Evolutionary conservation across 2,329 filamentous ascomycete species (phyloP).

Genomic region (Pyrenophora graminea): DNA sequence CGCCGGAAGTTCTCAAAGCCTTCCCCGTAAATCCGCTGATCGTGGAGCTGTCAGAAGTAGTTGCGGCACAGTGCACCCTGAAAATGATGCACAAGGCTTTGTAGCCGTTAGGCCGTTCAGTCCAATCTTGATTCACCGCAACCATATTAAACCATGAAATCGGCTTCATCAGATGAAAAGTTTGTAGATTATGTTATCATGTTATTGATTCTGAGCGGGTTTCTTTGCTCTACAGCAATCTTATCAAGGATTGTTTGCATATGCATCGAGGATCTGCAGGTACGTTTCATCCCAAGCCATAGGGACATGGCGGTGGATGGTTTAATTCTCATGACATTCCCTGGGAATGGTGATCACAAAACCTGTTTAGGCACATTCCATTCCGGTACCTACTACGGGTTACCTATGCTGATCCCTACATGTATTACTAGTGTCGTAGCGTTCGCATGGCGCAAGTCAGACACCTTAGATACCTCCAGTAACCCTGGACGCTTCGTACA

Average conservation of each 20-base stretch:
- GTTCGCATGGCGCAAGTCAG: not conserved
- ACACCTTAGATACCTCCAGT: not conserved
- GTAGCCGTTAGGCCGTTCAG: not conserved
- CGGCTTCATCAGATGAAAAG: not conserved
- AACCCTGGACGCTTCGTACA: not conserved
- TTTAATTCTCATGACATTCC: not conserved
- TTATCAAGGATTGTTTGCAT: not conserved
- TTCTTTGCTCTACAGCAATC: not conserved
- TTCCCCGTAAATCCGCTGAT: not conserved
- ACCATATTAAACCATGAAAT: not conserved
- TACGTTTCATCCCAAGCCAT: conserved; percentile 1
- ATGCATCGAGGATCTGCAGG: not conserved
- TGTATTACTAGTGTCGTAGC: not conserved
- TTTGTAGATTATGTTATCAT: conserved; percentile 1
- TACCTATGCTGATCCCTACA: not conserved
- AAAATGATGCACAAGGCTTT: conserved; percentile 7
- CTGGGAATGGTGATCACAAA: too few relatives aligned
- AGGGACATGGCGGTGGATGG: not conserved
- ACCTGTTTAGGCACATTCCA: too few relatives aligned
- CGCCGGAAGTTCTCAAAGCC: conserved; percentile 9
- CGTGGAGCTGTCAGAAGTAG: conserved; percentile 2
- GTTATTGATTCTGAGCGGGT: not conserved
- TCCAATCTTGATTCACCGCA: not conserved
- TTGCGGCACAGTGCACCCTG: conserved; percentile 4
- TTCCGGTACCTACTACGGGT: too few relatives aligned